phyloP scores from a whole-genome alignment of 23 red algal species.

The Gracilaria vermiculophylla region DNA sequence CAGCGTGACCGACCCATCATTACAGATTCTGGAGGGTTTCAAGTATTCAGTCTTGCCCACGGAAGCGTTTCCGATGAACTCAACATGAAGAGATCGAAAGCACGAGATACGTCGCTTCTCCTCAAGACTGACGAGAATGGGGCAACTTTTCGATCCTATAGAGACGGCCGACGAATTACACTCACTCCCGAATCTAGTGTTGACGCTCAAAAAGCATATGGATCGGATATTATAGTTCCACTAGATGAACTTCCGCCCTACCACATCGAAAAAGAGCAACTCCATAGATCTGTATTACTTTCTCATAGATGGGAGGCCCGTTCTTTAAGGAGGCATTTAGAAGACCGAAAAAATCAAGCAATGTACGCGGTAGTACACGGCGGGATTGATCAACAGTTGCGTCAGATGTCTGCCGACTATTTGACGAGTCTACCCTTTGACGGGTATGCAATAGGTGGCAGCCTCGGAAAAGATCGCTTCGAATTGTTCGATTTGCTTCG shows the following conservation, averaged over 20 bases:
- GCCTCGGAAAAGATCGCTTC: conserved; percentile 89
- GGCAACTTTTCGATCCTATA: conserved; percentile 87
- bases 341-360: conserved; percentile 85
- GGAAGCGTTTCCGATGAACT: conserved; percentile 92
- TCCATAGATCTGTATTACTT: conserved; percentile 81
- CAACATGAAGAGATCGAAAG: conserved; percentile 83
- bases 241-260: conserved; percentile 99
- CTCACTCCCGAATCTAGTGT: conserved; percentile 95
- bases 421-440: conserved; percentile 90
- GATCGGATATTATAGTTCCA: conserved; percentile 96
- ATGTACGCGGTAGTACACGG: conserved; percentile 98
- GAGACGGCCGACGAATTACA: conserved; percentile 71
- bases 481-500: conserved; percentile 85
- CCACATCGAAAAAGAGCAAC: conserved; percentile 77
- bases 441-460: conserved; percentile 93
- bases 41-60: conserved; percentile 93
- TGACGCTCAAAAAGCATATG: conserved; percentile 82
- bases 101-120: conserved; percentile 53
- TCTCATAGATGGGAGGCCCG: conserved; percentile 98
- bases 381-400: conserved; percentile 79
- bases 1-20: conserved; percentile 82
- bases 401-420: conserved; percentile 85
- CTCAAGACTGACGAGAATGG: conserved; percentile 78
- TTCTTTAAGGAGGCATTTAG: conserved; percentile 78
- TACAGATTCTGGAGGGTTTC: conserved; percentile 97